phyloP scores from a whole-genome alignment of 2,329 filamentous ascomycete species.

The Talaromyces sp. region DNA sequence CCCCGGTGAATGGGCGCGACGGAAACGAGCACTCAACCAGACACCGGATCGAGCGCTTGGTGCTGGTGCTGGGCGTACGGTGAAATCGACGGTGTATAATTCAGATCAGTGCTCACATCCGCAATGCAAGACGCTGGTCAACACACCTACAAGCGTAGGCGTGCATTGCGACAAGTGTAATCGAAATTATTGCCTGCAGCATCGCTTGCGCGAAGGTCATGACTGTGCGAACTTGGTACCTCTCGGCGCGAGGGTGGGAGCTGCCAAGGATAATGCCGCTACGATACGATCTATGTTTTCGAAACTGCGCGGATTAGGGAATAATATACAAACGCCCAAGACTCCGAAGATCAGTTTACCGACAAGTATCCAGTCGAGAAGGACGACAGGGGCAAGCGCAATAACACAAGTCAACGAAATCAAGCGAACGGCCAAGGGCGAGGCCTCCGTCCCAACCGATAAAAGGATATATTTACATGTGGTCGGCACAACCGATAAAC shows the following conservation, averaged over 20 bases:
- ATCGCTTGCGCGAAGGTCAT: constrained; percentile 65
- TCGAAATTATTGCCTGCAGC: constrained; percentile 52
- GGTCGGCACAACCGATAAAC: constrained; percentile 84
- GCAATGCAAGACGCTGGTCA: constrained; percentile 53
- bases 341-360: constrained; percentile 46
- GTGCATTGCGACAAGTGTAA: constrained; percentile 53
- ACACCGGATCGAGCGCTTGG: constrained; percentile 25
- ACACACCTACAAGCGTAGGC: constrained; percentile 51
- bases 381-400: constrained; percentile 57
- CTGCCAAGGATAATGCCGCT: constrained; percentile 51
- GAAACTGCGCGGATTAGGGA: constrained; percentile 76
- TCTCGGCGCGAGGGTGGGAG: constrained; percentile 50
- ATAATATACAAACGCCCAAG: constrained; percentile 53
- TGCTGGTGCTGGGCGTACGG: neutral
- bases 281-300: constrained; percentile 73
- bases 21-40: constrained; percentile 36
- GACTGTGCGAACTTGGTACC: constrained; percentile 74
- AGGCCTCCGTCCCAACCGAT: constrained; percentile 73
- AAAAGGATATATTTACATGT: constrained; percentile 90
- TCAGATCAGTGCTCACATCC: constrained; percentile 52
- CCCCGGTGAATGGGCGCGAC: constrained; percentile 61
- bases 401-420: constrained; percentile 71
- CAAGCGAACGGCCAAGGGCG: constrained; percentile 87
- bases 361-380: constrained; percentile 12
- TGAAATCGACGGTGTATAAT: constrained; percentile 57